Conservation (phyloP, 441 rosid genomes). For the Viola pubescens region DNA sequence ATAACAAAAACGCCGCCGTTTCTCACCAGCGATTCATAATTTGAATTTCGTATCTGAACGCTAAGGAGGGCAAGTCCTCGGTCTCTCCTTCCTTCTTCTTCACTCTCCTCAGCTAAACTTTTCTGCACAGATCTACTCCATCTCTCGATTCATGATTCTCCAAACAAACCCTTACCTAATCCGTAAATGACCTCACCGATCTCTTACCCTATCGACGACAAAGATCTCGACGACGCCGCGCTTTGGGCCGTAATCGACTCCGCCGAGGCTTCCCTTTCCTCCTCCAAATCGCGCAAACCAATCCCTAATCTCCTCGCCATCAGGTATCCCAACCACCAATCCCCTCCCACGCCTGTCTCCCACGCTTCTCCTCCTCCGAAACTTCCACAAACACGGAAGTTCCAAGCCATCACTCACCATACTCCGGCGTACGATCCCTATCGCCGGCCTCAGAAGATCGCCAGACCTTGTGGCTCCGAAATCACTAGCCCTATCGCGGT, state of each 20-base stretch:
- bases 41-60: neutral
- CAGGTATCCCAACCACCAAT: constrained; percentile 45
- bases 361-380: constrained; percentile 35
- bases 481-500: constrained; percentile 42
- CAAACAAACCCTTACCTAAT: neutral
- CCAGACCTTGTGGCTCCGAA: constrained; percentile 40
- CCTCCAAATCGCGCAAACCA: constrained; percentile 49
- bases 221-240: constrained; percentile 82
- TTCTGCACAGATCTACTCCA: neutral
- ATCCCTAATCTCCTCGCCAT: constrained; percentile 24
- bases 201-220: constrained; percentile 58
- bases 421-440: constrained; percentile 9
- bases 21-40: neutral
- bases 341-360: constrained; percentile 53
- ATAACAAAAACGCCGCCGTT: neutral
- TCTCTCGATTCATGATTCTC: neutral
- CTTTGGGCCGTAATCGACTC: constrained; percentile 90
- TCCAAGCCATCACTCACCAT: neutral
- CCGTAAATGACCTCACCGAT: constrained; percentile 32
- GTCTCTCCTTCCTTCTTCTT: neutral
- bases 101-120: neutral
- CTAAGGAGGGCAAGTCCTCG: too few relatives aligned
- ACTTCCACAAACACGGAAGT: constrained; percentile 24
- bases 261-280: constrained; percentile 60
- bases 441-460: constrained; percentile 44